phyloP scores from a whole-genome alignment of 805 yeast genomes.

The Suhomyces canberraensis region DNA sequence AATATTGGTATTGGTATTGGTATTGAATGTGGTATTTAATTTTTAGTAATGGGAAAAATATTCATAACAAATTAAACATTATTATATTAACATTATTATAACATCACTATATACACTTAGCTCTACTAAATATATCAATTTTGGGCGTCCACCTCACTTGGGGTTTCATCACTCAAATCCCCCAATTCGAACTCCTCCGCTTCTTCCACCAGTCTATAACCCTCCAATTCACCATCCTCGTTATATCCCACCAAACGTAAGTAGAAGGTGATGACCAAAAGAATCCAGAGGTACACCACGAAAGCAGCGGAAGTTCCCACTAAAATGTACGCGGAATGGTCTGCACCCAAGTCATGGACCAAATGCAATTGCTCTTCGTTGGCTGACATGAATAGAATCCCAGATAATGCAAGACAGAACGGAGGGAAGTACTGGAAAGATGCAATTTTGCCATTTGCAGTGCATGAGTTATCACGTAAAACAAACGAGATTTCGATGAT shows the following conservation, averaged over 20 bases:
- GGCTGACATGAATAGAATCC: slow-evolving; percentile 86
- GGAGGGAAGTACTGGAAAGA: slow-evolving; percentile 89
- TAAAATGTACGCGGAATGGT: slow-evolving; percentile 79
- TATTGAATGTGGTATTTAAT: too few species aligned
- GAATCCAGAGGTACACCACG: slow-evolving; percentile 62
- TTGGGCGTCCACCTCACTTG: not conserved
- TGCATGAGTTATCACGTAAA: slow-evolving; percentile 55
- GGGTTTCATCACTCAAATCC: slow-evolving; percentile 1
- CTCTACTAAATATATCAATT: too few species aligned
- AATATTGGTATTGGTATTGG: too few species aligned
- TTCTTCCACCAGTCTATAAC: slow-evolving; percentile 5
- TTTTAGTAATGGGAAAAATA: too few species aligned
- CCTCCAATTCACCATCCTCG: slow-evolving; percentile 33
- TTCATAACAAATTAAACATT: too few species aligned
- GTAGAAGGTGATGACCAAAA: slow-evolving; percentile 59
- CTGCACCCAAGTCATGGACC: slow-evolving; percentile 73
- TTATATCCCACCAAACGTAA: slow-evolving; percentile 42
- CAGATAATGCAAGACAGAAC: slow-evolving; percentile 72
- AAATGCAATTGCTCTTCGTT: slow-evolving; percentile 80
- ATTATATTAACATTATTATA: too few species aligned
- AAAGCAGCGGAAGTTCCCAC: slow-evolving; percentile 71
- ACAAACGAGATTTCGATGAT: slow-evolving; percentile 77
- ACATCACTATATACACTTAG: too few species aligned
- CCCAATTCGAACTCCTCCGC: slow-evolving; percentile 35
- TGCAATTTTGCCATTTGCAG: slow-evolving; percentile 42